Evolutionary conservation across 495 filamentous ascomycete genomes (phyloP), one percentile per base, ranked within the genome.

Genomic region (Penicillium longicatenatum): DNA sequence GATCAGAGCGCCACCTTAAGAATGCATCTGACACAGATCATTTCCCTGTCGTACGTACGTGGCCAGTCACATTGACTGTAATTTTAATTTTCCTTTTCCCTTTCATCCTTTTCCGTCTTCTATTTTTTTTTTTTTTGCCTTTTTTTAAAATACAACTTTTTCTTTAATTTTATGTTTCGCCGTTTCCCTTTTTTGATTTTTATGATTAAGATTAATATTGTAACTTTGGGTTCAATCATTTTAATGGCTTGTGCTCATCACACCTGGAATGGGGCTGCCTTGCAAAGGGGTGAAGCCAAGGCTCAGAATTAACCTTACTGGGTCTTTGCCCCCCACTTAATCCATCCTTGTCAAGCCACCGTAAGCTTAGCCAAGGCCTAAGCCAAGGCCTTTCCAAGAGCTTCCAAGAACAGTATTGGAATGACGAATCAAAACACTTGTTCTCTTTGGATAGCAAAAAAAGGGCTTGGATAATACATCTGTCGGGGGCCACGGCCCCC

Each of bases 1-100:
- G 67, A 75, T 70, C 70, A 70, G 67, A 70, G 67, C 70, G 67
- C 69, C 71, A 73, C 72, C 50, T 60, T 42, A 22, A 24, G 43
- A 53, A 56, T 61, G 49, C 48, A 44, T 69, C 67, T 70, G 64
- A 71, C 67, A 63, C 68, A 60, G 63, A 61, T 52, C 60, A 60
- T 54, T 46, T 60, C 33, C 21, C 46, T n/a, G 50, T 42, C 26
- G 53, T 44, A 54, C 52, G 26, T 17, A 19, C 20, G 31, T 46
- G 43, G 17, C 52, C 52, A 55, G 54, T 52, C 48, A 48, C 42
- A 61, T 61, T 60, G n/a, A n/a, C n/a, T n/a, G n/a, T n/a, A n/a
- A n/a, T 12, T 46, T 24, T 46, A 12, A 12, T 46, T 46, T 24
- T 10, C 8, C 9, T 14, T 14, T n/a, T 22, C 8, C 22, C n/a